Evolutionary conservation across 2,329 filamentous ascomycete genomes (phyloP).

Genomic region (Fusarium poae): DNA sequence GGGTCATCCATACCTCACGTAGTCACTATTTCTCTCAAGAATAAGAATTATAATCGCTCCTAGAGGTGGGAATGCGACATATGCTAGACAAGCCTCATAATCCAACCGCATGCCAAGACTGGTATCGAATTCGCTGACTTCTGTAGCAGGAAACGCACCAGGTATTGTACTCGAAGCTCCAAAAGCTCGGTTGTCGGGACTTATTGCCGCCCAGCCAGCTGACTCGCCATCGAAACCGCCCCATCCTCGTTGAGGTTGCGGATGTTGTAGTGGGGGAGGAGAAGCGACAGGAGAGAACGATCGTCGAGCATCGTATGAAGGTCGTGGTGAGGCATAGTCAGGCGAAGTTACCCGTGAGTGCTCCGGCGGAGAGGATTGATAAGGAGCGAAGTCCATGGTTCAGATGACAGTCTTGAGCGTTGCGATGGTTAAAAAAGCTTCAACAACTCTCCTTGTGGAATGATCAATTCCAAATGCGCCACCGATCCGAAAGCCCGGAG

Average conservation of each 20-base stretch:
- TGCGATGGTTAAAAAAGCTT: constrained; percentile 2
- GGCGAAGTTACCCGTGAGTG: constrained; percentile 84
- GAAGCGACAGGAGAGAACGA: constrained; percentile 64
- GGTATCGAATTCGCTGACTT: constrained; percentile 89
- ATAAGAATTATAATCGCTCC: constrained; percentile 88
- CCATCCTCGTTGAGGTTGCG: constrained; percentile 71
- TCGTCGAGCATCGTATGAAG: constrained; percentile 67
- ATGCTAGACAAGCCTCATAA: constrained; percentile 91
- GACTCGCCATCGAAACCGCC: constrained; percentile 56
- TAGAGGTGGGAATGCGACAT: constrained; percentile 84
- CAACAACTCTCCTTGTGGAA: neutral
- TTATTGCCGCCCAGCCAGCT: constrained; percentile 47
- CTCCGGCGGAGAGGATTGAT: constrained; percentile 93
- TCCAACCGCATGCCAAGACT: constrained; percentile 88
- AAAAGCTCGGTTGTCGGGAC: constrained; percentile 41
- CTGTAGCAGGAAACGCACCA: constrained; percentile 57
- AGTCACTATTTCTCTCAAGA: constrained; percentile 94
- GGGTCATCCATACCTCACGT: constrained; percentile 78
- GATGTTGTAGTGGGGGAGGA: constrained; percentile 60
- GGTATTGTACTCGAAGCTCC: constrained; percentile 50
- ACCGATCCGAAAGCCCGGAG: neutral
- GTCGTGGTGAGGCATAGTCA: constrained; percentile 63
- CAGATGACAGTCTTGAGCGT: neutral
- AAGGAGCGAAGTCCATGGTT: constrained; percentile 93
- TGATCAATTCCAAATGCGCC: neutral